phyloP scores from a whole-genome alignment of 805 yeast species.

The Millerozyma acaciae region DNA sequence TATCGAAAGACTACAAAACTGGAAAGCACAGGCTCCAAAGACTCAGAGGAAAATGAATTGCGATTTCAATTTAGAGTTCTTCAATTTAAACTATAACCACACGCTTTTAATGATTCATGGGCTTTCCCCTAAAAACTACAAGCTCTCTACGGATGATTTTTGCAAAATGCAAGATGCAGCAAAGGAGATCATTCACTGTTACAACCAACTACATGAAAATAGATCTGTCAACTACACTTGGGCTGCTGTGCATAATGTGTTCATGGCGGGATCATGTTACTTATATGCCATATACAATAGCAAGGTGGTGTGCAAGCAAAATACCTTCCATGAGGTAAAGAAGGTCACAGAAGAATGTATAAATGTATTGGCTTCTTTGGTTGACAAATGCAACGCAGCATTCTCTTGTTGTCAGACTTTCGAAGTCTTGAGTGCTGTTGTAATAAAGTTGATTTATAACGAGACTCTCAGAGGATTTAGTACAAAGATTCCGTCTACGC shows the following conservation, averaged over 20 bases:
- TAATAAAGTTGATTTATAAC: constrained; percentile 54
- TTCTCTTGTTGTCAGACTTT: constrained; percentile 65
- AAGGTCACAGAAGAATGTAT: constrained; percentile 53
- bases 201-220: constrained; percentile 52
- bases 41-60: constrained; percentile 62
- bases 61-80: constrained; percentile 65
- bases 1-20: constrained; percentile 48
- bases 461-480: constrained; percentile 22
- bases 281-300: constrained; percentile 74
- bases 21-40: constrained; percentile 60
- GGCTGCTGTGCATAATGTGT: constrained; percentile 87
- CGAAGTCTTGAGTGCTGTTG: constrained; percentile 68
- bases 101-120: constrained; percentile 72
- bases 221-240: constrained; percentile 78
- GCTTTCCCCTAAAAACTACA: constrained; percentile 64
- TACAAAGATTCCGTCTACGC: constrained; percentile 19
- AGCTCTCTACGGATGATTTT: constrained; percentile 51
- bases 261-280: constrained; percentile 85
- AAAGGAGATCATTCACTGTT: constrained; percentile 60
- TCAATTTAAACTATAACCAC: constrained; percentile 73
- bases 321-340: constrained; percentile 41
- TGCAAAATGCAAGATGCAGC: constrained; percentile 59
- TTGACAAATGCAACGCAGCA: constrained; percentile 78
- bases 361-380: constrained; percentile 54
- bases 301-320: constrained; percentile 44